Conservation (phyloP, 306 rosid species). For the Medicago lupulina region DNA sequence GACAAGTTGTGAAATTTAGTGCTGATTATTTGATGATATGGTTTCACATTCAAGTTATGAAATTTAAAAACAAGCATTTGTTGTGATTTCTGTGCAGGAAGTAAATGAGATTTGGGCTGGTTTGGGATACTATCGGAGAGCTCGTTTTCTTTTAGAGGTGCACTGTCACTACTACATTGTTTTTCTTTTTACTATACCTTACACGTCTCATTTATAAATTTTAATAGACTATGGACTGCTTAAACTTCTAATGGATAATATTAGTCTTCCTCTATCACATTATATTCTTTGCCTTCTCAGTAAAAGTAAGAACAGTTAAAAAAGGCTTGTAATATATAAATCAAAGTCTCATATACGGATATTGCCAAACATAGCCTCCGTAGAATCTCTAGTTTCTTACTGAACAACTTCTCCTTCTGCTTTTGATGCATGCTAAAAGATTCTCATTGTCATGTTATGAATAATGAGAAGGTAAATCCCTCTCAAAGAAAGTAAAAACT, state of each 20-base stretch:
- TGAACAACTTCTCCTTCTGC: not conserved
- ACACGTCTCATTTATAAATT: no score
- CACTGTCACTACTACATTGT: slow-evolving; percentile 6
- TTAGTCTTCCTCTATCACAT: not conserved
- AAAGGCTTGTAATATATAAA: not conserved
- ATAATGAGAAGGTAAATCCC: slow-evolving; percentile 5
- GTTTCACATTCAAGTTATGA: not conserved
- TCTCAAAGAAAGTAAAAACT: slow-evolving; percentile 22
- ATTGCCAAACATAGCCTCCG: not conserved
- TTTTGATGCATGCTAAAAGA: slow-evolving; percentile 32
- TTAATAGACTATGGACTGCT: not conserved
- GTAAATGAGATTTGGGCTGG: slow-evolving; percentile 99
- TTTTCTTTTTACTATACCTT: not conserved
- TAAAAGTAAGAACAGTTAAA: not conserved
- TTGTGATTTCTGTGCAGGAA: slow-evolving; percentile 59
- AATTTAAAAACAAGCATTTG: not conserved
- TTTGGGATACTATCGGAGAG: slow-evolving; percentile 92
- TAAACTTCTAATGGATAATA: not conserved
- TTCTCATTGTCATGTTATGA: slow-evolving; percentile 12
- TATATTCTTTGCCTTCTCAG: not conserved
- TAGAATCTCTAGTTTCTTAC: not conserved
- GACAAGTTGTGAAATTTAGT: slow-evolving; percentile 11
- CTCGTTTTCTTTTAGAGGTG: slow-evolving; percentile 91
- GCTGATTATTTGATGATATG: not conserved
- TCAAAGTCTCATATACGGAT: not conserved